Evolutionary conservation across 441 rosid species (phyloP).

Genomic region (Pelargonium australe): DNA sequence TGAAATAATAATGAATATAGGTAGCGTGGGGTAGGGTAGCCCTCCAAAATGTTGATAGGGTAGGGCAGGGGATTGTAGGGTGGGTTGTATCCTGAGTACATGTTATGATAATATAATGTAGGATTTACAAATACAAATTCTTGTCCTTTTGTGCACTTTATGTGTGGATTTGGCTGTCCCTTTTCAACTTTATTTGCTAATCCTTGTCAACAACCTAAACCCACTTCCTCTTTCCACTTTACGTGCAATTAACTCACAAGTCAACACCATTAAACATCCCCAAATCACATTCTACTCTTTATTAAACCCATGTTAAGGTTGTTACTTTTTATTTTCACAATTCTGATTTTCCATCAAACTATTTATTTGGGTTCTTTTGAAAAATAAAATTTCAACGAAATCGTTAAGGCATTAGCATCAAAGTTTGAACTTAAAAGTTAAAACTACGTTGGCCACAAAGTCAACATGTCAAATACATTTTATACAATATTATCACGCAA

Average conservation of each 20-base stretch:
- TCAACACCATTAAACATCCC: neutral
- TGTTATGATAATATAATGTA: neutral
- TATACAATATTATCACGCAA: no score
- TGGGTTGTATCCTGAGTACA: neutral
- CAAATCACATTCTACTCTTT: no score
- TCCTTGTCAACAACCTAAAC: slow-evolving; percentile 14
- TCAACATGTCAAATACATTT: no score
- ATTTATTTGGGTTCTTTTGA: no score
- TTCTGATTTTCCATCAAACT: no score
- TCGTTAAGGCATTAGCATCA: no score
- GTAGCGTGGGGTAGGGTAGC: no score
- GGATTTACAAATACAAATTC: neutral
- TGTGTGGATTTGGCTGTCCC: slow-evolving; percentile 25
- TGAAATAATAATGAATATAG: no score
- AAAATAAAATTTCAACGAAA: no score
- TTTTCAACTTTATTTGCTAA: slow-evolving; percentile 1
- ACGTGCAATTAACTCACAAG: slow-evolving; percentile 2
- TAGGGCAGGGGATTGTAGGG: neutral
- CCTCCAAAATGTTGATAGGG: no score
- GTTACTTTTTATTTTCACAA: neutral
- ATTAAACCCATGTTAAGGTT: neutral
- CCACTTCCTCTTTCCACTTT: neutral
- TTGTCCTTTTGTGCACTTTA: neutral
- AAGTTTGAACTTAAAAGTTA: no score
- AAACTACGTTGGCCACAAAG: no score